phyloP scores from a whole-genome alignment of 192 early-diverging fungal species.

The Backusella tuberculispora region DNA sequence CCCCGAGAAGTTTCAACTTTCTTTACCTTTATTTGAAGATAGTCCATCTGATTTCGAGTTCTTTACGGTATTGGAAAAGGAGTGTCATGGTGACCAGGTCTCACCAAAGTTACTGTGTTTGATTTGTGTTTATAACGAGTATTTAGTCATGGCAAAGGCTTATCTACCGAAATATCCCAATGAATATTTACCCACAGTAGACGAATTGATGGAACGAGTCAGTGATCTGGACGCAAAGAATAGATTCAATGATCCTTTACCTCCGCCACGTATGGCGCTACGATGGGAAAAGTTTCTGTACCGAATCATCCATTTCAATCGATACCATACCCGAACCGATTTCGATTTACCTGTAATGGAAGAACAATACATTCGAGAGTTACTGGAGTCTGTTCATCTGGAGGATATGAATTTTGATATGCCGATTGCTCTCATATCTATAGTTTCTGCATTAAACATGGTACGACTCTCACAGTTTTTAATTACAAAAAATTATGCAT shows the following conservation, averaged over 20 bases:
- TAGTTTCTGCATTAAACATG: background rate
- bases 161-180: constrained; percentile 1
- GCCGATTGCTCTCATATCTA: background rate
- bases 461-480: constrained; percentile 9
- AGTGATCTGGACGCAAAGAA: background rate
- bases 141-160: constrained; percentile 2
- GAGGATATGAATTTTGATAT: background rate
- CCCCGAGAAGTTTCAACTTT: constrained; percentile 1
- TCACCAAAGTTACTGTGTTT: background rate
- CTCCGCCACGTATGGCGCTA: background rate
- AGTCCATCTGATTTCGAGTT: background rate
- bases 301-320: background rate
- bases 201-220: background rate
- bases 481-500: background rate
- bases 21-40: constrained; percentile 21
- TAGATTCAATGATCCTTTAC: background rate
- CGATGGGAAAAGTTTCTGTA: background rate
- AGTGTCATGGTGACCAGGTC: background rate
- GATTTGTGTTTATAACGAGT: constrained; percentile 15
- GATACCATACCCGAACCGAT: background rate
- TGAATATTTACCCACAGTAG: background rate
- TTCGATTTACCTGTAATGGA: background rate
- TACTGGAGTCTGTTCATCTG: background rate
- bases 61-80: background rate
- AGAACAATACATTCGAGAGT: background rate